Conservation (phyloP, 306 rosid genomes). For the Cicer yamashitae region DNA sequence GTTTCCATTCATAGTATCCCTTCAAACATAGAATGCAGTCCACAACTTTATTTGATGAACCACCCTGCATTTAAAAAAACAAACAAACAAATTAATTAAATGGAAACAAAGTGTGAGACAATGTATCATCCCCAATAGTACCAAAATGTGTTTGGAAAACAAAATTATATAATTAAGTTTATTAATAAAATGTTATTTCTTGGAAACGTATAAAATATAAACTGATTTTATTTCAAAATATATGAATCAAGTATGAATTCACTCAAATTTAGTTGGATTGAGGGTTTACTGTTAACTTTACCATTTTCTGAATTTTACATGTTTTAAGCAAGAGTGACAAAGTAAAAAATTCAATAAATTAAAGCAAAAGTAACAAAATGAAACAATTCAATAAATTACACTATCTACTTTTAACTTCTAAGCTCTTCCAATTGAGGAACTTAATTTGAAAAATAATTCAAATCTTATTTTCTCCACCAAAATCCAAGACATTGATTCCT, state of each 20-base stretch:
- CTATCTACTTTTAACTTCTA: not conserved
- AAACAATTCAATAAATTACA: not conserved
- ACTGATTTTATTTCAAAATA: not conserved
- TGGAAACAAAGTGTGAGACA: too few relatives aligned
- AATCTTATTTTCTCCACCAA: not conserved
- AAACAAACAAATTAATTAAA: not conserved
- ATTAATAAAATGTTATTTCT: not conserved
- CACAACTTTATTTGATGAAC: constrained; percentile 88
- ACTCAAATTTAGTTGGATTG: not conserved
- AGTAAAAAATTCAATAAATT: not conserved
- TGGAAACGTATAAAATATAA: not conserved
- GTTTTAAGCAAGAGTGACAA: not conserved
- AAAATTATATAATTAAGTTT: not conserved
- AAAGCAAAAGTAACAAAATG: not conserved
- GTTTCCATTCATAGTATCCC: constrained; percentile 93
- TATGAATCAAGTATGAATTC: not conserved
- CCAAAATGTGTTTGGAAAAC: not conserved
- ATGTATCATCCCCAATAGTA: too few relatives aligned
- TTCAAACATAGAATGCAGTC: constrained; percentile 97
- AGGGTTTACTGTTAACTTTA: not conserved
- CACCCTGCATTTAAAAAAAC: constrained; percentile 64
- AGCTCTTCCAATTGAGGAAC: not conserved
- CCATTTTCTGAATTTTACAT: not conserved
- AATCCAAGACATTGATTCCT: not conserved
- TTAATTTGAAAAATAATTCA: not conserved